A percentile compares a stretch with the other conserved stretches of the same genome.
Evolutionary conservation across 352 stramenopile genomes (phyloP).

Genomic region (Elongisporangium senticosum): DNA sequence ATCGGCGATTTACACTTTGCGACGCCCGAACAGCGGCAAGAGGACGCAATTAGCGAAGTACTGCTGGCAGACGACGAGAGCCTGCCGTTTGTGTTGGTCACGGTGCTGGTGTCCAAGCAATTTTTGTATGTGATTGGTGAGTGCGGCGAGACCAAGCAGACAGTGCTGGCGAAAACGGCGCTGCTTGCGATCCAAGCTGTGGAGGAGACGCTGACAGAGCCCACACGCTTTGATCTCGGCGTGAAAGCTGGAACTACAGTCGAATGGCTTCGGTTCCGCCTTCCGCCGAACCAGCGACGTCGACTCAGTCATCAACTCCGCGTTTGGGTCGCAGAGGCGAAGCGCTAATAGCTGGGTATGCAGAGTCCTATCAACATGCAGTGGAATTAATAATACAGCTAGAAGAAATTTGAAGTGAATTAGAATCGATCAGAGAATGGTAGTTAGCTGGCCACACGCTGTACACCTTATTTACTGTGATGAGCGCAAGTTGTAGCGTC

Average conservation of each 20-base stretch:
- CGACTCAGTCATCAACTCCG: slow-evolving; percentile 57
- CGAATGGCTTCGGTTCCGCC: slow-evolving; percentile 60
- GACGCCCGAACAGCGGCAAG: slow-evolving; percentile 14
- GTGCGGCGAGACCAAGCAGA: slow-evolving; percentile 27
- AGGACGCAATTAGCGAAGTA: slow-evolving; percentile 23
- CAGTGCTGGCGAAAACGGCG: slow-evolving; percentile 35
- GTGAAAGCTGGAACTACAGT: slow-evolving; percentile 23
- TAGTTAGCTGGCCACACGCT: background rate
- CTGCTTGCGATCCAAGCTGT: slow-evolving; percentile 51
- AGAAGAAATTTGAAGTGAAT: background rate
- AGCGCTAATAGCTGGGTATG: background rate
- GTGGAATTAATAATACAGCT: background rate
- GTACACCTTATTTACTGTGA: slow-evolving; percentile 7
- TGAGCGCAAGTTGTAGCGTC: slow-evolving; percentile 44
- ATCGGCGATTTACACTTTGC: slow-evolving; percentile 22
- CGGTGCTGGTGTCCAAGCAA: slow-evolving; percentile 38
- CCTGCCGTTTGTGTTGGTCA: slow-evolving; percentile 27
- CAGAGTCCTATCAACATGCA: background rate
- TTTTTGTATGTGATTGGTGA: slow-evolving; percentile 56
- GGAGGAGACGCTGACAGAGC: slow-evolving; percentile 63
- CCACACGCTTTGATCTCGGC: slow-evolving; percentile 56
- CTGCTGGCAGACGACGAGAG: slow-evolving; percentile 26
- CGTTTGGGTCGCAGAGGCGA: slow-evolving; percentile 34
- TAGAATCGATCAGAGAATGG: background rate
- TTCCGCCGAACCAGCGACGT: slow-evolving; percentile 43